Percentiles rank a stretch among this genome's conserved stretches.
Conservation (phyloP, 2,329 filamentous ascomycete species). For the Ceratocystis ficicola region DNA sequence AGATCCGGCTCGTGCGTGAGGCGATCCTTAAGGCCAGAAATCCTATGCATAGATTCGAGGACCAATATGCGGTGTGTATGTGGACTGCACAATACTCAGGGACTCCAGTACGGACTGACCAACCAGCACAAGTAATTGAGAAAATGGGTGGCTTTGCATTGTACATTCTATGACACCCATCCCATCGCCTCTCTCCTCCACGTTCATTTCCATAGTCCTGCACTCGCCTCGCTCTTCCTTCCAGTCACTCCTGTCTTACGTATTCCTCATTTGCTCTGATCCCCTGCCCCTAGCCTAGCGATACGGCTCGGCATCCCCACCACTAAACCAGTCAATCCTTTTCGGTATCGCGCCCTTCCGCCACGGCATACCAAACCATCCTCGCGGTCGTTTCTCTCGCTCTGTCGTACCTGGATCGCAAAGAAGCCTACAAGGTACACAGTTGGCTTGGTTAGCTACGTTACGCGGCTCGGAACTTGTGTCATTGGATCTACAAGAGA, state of each 20-base stretch:
- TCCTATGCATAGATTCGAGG: background rate
- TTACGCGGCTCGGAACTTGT: background rate
- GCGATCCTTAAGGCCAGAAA: background rate
- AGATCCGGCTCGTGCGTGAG: background rate
- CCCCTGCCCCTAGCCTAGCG: background rate
- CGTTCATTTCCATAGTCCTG: background rate
- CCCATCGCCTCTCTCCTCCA: background rate
- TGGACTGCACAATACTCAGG: background rate
- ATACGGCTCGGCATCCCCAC: conserved; percentile 8
- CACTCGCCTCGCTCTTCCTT: background rate
- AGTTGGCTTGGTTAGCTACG: background rate
- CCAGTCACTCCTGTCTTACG: background rate
- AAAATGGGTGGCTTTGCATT: background rate
- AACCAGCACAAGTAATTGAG: background rate
- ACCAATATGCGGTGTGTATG: background rate
- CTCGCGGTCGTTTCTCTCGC: background rate
- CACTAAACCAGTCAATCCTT: background rate
- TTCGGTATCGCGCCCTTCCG: background rate
- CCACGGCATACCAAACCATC: background rate
- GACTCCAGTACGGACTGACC: background rate
- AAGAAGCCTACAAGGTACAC: background rate
- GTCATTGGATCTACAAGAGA: background rate
- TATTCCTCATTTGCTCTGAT: conserved; percentile 3
- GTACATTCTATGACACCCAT: background rate
- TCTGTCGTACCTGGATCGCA: background rate